Conservation (phyloP, 768 basidiomycete species). For the Phaffia australis region DNA sequence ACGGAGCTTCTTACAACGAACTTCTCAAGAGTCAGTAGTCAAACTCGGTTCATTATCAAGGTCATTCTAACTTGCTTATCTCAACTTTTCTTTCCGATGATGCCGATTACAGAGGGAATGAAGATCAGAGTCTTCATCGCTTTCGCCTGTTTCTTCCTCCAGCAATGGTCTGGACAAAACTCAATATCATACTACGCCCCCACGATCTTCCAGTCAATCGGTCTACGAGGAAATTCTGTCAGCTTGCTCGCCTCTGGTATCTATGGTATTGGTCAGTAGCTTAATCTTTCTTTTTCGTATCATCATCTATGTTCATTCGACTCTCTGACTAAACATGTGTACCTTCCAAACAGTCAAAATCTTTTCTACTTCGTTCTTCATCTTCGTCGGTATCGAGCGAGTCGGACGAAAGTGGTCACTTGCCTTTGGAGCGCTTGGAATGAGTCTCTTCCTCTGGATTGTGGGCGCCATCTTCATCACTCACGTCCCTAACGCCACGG, state of each 20-base stretch:
- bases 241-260: slow-evolving; percentile 39
- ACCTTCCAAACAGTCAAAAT: slow-evolving; percentile 40
- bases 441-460: slow-evolving; percentile 18
- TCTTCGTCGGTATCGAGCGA: slow-evolving; percentile 33
- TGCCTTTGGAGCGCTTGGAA: slow-evolving; percentile 15
- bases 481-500: background rate
- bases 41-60: background rate
- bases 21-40: slow-evolving; percentile 33
- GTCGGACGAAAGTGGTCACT: slow-evolving; percentile 26
- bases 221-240: slow-evolving; percentile 35
- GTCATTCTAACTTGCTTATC: background rate
- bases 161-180: slow-evolving; percentile 75
- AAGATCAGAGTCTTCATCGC: slow-evolving; percentile 74
- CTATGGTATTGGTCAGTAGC: background rate
- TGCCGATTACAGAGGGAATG: slow-evolving; percentile 55
- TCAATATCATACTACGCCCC: slow-evolving; percentile 21
- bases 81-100: slow-evolving; percentile 44
- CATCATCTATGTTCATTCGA: too few relatives aligned
- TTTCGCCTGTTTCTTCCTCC: slow-evolving; percentile 54
- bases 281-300: background rate
- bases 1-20: slow-evolving; percentile 56
- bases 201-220: slow-evolving; percentile 37
- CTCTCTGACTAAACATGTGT: too few relatives aligned
- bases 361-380: slow-evolving; percentile 38
- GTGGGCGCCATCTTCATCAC: slow-evolving; percentile 20